A percentile compares a stretch with the other conserved stretches of the same genome.
Conservation (phyloP, 2,329 filamentous ascomycete genomes). For the Stagonosporopsis tanaceti region DNA sequence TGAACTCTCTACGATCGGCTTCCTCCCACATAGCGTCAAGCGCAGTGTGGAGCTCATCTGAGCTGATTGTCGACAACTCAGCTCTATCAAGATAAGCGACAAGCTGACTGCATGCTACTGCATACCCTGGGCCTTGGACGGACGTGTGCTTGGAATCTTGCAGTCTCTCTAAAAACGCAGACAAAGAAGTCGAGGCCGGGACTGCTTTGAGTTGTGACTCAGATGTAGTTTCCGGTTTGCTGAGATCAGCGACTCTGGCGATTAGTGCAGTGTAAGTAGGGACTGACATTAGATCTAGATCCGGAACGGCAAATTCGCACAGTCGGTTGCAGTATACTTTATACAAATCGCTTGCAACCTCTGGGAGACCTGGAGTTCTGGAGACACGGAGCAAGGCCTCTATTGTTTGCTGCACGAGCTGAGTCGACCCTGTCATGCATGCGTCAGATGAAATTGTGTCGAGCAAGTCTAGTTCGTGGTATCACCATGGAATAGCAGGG, state of each 20-base stretch:
- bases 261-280: conserved; percentile 31
- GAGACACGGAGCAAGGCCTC: conserved; percentile 48
- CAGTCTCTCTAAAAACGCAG: conserved; percentile 35
- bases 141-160: conserved; percentile 35
- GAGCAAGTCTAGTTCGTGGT: not conserved
- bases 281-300: conserved; percentile 10
- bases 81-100: conserved; percentile 29
- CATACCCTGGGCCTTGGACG: conserved; percentile 43
- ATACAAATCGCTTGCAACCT: conserved; percentile 53
- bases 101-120: conserved; percentile 37
- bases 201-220: not conserved
- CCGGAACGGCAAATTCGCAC: conserved; percentile 25
- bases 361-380: conserved; percentile 51
- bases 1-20: conserved; percentile 58
- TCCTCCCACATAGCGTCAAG: conserved; percentile 56
- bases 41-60: conserved; percentile 29
- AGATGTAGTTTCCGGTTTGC: not conserved
- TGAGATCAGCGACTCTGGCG: conserved; percentile 19
- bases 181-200: conserved; percentile 20
- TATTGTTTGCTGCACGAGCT: conserved; percentile 36
- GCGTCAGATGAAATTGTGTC: not conserved
- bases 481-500: not conserved
- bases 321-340: conserved; percentile 40
- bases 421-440: not conserved
- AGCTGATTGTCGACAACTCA: conserved; percentile 7